Conservation (phyloP, 768 basidiomycete genomes). For the Holtermannia corniformis region DNA sequence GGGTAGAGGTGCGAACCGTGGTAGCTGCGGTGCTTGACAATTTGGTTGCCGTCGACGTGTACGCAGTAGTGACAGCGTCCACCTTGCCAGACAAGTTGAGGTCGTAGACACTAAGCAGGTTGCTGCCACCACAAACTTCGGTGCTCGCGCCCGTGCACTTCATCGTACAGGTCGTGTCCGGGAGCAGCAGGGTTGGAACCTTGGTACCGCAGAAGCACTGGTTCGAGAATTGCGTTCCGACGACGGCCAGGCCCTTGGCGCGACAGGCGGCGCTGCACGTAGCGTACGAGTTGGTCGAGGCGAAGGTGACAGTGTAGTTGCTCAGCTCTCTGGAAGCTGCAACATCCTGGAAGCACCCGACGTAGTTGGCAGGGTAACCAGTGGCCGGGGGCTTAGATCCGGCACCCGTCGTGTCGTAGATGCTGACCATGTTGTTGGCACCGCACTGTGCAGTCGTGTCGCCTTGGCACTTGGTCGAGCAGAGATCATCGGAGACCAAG, state of each 20-base stretch:
- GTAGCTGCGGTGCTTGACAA: neutral
- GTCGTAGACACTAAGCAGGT: slow-evolving; percentile 13
- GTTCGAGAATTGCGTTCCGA: slow-evolving; percentile 15
- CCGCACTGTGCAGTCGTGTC: slow-evolving; percentile 19
- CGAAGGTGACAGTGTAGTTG: slow-evolving; percentile 6
- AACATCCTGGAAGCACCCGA: slow-evolving; percentile 15
- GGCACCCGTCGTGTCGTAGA: slow-evolving; percentile 21
- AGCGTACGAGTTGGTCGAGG: slow-evolving; percentile 9
- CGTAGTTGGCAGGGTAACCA: slow-evolving; percentile 17
- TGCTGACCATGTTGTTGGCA: slow-evolving; percentile 8
- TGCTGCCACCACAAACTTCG: slow-evolving; percentile 18
- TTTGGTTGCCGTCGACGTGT: neutral
- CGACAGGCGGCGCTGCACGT: slow-evolving; percentile 15
- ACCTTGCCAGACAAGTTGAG: slow-evolving; percentile 2
- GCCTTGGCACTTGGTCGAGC: slow-evolving; percentile 13
- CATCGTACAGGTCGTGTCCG: slow-evolving; percentile 18
- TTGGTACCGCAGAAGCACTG: slow-evolving; percentile 25
- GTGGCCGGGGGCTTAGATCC: slow-evolving; percentile 3
- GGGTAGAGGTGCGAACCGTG: neutral
- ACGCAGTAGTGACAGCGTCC: neutral
- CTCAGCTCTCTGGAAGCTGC: slow-evolving; percentile 5
- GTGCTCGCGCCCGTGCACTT: slow-evolving; percentile 15
- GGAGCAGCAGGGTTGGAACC: slow-evolving; percentile 7
- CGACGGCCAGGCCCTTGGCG: slow-evolving; percentile 12
- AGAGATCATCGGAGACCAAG: slow-evolving; percentile 3